phyloP scores from a whole-genome alignment of 2,329 filamentous ascomycete genomes.

The Diaporthe ilicicola region DNA sequence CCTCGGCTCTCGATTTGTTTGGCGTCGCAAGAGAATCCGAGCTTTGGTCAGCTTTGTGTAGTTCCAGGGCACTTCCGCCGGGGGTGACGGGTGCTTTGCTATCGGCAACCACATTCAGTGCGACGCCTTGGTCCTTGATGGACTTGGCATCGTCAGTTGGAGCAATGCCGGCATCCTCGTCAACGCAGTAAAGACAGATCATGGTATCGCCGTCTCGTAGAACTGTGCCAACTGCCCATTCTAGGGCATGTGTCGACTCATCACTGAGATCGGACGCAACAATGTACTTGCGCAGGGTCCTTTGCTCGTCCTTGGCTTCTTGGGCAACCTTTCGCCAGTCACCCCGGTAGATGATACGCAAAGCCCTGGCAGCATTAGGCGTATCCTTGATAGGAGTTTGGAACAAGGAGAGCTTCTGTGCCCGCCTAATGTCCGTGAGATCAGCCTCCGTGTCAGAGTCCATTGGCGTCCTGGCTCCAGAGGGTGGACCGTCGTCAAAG shows the following conservation, averaged over 20 bases:
- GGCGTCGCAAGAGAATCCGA: slow-evolving; percentile 16
- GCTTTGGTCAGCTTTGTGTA: slow-evolving; percentile 34
- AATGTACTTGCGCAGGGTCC: slow-evolving; percentile 86
- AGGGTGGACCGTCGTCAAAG: slow-evolving; percentile 75
- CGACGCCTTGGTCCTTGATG: slow-evolving; percentile 78
- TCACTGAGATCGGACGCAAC: slow-evolving; percentile 96
- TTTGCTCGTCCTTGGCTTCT: slow-evolving; percentile 80
- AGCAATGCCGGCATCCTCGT: slow-evolving; percentile 79
- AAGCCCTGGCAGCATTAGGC: slow-evolving; percentile 79
- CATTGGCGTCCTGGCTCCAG: slow-evolving; percentile 64
- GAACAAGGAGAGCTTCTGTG: slow-evolving; percentile 83
- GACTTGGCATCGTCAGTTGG: slow-evolving; percentile 74
- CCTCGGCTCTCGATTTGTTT: slow-evolving; percentile 65
- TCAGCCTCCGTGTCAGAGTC: slow-evolving; percentile 90
- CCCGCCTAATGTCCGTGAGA: slow-evolving; percentile 83
- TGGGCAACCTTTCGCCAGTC: slow-evolving; percentile 81
- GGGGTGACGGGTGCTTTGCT: slow-evolving; percentile 45
- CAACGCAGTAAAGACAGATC: slow-evolving; percentile 90
- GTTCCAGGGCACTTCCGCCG: slow-evolving; percentile 42
- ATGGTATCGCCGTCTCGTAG: slow-evolving; percentile 93
- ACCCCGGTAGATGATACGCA: slow-evolving; percentile 90
- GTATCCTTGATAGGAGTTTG: slow-evolving; percentile 83
- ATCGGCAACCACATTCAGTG: slow-evolving; percentile 70
- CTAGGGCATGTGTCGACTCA: slow-evolving; percentile 92
- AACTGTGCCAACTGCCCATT: slow-evolving; percentile 97